Percentiles rank a stretch among this genome's conserved stretches.
These are phyloP conservation scores for Suillus plorans DNA, from an alignment of 768 basidiomycete genomes.

Conservation along the genomic window DNA sequence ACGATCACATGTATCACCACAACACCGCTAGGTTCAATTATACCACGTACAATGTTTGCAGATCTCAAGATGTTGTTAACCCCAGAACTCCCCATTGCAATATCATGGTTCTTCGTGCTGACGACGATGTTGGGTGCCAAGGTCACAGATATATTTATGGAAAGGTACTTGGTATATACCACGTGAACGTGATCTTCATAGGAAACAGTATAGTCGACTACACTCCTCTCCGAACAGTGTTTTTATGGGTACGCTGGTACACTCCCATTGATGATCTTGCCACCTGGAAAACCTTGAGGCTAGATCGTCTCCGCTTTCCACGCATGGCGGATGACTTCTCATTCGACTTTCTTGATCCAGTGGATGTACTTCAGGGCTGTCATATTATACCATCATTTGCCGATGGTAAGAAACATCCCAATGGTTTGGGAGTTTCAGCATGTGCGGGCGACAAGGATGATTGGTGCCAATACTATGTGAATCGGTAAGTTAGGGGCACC, in stretches of 20 bases:
- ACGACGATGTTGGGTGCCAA: too few relatives aligned
- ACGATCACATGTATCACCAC: too few relatives aligned
- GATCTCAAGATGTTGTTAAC: too few relatives aligned
- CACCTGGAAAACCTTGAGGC: neutral
- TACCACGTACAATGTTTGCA: too few relatives aligned
- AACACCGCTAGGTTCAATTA: too few relatives aligned
- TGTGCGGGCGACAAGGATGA: neutral
- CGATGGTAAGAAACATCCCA: neutral
- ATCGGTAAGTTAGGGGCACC: neutral
- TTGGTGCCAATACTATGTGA: neutral
- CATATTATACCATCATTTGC: constrained; percentile 10
- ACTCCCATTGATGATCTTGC: neutral
- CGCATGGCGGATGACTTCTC: neutral
- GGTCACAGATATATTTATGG: too few relatives aligned
- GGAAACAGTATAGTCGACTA: too few relatives aligned
- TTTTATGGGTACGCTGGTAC: neutral
- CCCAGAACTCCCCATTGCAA: too few relatives aligned
- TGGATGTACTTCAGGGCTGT: neutral
- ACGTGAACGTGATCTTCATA: too few relatives aligned
- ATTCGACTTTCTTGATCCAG: constrained; percentile 9
- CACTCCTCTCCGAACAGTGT: too few relatives aligned
- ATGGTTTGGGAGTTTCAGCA: neutral
- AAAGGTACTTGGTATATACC: too few relatives aligned
- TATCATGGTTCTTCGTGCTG: too few relatives aligned
- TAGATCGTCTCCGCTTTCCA: constrained; percentile 3